Evolutionary conservation across 2,329 filamentous ascomycete genomes (phyloP).

Genomic region (Chrysoporthe deuterocubensis): DNA sequence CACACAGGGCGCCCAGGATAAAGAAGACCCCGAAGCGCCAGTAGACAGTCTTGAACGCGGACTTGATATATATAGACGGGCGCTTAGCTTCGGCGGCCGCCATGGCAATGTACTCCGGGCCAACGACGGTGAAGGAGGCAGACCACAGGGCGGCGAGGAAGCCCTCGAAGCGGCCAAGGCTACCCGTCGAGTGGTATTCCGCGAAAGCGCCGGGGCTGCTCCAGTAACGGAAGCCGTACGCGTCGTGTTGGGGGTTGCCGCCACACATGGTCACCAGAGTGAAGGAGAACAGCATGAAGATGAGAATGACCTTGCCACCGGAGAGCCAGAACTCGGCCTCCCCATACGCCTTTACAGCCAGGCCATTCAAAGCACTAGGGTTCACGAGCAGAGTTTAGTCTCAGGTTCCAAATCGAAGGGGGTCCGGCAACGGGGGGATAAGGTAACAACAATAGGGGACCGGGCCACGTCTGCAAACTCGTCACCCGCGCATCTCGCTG

Average conservation of each 20-base stretch:
- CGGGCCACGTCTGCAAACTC: neutral
- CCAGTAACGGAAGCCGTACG: conserved; percentile 75
- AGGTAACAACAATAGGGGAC: conserved; percentile 4
- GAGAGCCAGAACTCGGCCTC: conserved; percentile 74
- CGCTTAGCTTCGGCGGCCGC: conserved; percentile 72
- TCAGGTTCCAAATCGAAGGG: conserved; percentile 9
- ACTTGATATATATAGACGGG: conserved; percentile 66
- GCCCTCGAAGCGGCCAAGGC: conserved; percentile 70
- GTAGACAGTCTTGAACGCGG: conserved; percentile 74
- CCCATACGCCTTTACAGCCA: conserved; percentile 69
- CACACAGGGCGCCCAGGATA: conserved; percentile 67
- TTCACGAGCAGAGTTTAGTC: conserved; percentile 34
- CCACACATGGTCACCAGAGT: conserved; percentile 83
- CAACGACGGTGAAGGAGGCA: conserved; percentile 66
- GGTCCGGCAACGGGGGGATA: neutral
- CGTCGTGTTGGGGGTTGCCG: conserved; percentile 71
- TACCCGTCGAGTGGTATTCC: conserved; percentile 61
- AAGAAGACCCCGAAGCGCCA: conserved; percentile 74
- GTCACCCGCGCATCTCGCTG: neutral
- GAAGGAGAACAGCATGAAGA: conserved; percentile 69
- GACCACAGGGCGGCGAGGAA: conserved; percentile 71
- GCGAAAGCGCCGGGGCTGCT: conserved; percentile 64
- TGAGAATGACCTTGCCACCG: conserved; percentile 67
- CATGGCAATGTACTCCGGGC: conserved; percentile 69
- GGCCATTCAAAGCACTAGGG: conserved; percentile 60